These are phyloP conservation scores for Volvariella volvacea DNA, from an alignment of 1,284 basidiomycete species.

Conservation along the genomic window DNA sequence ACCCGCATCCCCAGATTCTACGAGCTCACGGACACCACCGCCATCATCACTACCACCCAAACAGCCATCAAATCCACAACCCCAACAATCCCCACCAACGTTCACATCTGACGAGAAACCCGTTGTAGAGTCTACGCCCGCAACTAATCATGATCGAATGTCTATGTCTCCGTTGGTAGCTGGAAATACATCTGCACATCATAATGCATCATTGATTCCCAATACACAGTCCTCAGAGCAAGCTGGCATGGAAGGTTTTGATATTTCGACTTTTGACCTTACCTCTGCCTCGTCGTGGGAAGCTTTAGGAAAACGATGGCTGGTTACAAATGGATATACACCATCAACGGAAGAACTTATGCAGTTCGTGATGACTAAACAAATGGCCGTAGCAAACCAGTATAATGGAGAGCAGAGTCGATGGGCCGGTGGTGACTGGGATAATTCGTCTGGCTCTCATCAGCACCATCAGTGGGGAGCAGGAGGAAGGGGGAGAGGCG, in stretches of 20 bases:
- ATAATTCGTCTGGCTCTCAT: slow-evolving; percentile 15
- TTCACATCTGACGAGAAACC: slow-evolving; percentile 14
- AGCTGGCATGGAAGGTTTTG: slow-evolving; percentile 56
- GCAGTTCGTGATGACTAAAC: slow-evolving; percentile 42
- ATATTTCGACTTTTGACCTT: slow-evolving; percentile 63
- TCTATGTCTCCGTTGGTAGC: slow-evolving; percentile 46
- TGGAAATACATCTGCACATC: slow-evolving; percentile 45
- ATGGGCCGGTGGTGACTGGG: slow-evolving; percentile 14
- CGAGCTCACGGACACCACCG: slow-evolving; percentile 20
- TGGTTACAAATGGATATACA: slow-evolving; percentile 51
- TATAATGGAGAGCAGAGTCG: not conserved
- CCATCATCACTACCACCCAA: slow-evolving; percentile 6
- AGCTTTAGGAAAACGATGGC: slow-evolving; percentile 68
- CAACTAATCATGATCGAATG: slow-evolving; percentile 39
- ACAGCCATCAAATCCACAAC: slow-evolving; percentile 8
- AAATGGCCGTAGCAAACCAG: not conserved
- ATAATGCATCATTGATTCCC: slow-evolving; percentile 29
- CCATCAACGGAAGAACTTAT: slow-evolving; percentile 70
- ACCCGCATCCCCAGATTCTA: slow-evolving; percentile 34
- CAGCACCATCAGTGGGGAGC: slow-evolving; percentile 16
- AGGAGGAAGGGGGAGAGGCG: slow-evolving; percentile 20
- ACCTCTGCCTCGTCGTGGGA: slow-evolving; percentile 67
- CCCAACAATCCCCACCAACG: slow-evolving; percentile 12
- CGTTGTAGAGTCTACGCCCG: slow-evolving; percentile 31
- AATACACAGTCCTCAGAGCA: slow-evolving; percentile 23